Conservation (phyloP, 805 yeast species). For the Schwanniomyces sp. region DNA sequence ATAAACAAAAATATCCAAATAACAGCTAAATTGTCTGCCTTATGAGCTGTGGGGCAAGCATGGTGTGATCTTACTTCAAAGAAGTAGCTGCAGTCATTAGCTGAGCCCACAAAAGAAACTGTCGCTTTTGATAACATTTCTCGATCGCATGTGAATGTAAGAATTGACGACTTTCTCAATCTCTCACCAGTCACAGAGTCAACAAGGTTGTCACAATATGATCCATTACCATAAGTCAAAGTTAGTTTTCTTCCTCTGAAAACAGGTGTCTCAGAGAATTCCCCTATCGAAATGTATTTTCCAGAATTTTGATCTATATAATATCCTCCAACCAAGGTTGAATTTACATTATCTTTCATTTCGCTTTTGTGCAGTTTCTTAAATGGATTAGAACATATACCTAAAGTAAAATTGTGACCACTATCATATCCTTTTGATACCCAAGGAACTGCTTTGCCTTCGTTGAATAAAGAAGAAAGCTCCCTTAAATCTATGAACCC, state of each 20-base stretch:
- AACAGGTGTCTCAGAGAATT: constrained; percentile 56
- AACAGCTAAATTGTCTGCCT: constrained; percentile 61
- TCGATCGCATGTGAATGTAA: constrained; percentile 78
- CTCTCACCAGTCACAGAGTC: constrained; percentile 44
- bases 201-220: constrained; percentile 46
- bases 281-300: constrained; percentile 50
- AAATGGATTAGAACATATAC: constrained; percentile 47
- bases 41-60: constrained; percentile 80
- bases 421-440: constrained; percentile 68
- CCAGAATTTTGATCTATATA: constrained; percentile 38
- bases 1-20: constrained; percentile 43
- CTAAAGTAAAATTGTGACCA: constrained; percentile 64
- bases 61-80: constrained; percentile 83
- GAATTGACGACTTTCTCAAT: constrained; percentile 58
- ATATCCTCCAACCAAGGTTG: constrained; percentile 42
- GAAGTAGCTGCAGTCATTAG: constrained; percentile 76
- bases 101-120: constrained; percentile 66
- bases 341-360: constrained; percentile 41
- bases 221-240: constrained; percentile 70
- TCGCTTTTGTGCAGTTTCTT: constrained; percentile 43
- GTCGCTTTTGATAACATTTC: constrained; percentile 66
- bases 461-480: constrained; percentile 47
- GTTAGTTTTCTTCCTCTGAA: constrained; percentile 73
- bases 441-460: constrained; percentile 56
- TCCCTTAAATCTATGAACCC: constrained; percentile 54